phyloP scores from a whole-genome alignment of 495 filamentous ascomycete genomes.

The Parmelia sp. region DNA sequence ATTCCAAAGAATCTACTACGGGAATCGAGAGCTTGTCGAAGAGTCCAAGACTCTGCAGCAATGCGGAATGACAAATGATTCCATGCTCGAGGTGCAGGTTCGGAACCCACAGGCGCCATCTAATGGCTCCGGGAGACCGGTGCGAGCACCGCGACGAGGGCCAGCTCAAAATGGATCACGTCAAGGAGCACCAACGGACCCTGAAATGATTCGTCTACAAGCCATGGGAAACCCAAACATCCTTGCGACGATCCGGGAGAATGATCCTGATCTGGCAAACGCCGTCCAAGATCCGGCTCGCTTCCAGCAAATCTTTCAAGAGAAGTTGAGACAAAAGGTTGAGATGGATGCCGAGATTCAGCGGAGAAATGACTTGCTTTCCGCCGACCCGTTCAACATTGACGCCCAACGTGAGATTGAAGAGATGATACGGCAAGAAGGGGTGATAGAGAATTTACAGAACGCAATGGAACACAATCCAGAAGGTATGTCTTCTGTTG shows the following conservation, averaged over 20 bases:
- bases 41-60: constrained; percentile 73
- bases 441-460: constrained; percentile 88
- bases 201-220: constrained; percentile 76
- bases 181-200: constrained; percentile 49
- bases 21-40: constrained; percentile 72
- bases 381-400: constrained; percentile 85
- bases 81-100: constrained; percentile 85
- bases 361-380: constrained; percentile 71
- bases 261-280: constrained; percentile 67
- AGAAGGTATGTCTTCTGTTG: constrained; percentile 59
- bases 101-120: constrained; percentile 29
- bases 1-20: constrained; percentile 67
- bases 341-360: constrained; percentile 67
- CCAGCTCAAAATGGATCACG: constrained; percentile 12
- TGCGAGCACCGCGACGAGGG: constrained; percentile 20
- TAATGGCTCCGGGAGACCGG: background rate
- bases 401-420: constrained; percentile 90
- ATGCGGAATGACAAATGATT: constrained; percentile 77
- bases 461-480: constrained; percentile 94
- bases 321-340: constrained; percentile 59
- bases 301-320: constrained; percentile 63
- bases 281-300: constrained; percentile 70
- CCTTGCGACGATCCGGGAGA: constrained; percentile 58
- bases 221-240: constrained; percentile 72
- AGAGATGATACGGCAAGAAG: constrained; percentile 91